These are phyloP conservation scores for Saccharomycopsis fibuligera DNA, from an alignment of 805 yeast species.

Conservation along the genomic window DNA sequence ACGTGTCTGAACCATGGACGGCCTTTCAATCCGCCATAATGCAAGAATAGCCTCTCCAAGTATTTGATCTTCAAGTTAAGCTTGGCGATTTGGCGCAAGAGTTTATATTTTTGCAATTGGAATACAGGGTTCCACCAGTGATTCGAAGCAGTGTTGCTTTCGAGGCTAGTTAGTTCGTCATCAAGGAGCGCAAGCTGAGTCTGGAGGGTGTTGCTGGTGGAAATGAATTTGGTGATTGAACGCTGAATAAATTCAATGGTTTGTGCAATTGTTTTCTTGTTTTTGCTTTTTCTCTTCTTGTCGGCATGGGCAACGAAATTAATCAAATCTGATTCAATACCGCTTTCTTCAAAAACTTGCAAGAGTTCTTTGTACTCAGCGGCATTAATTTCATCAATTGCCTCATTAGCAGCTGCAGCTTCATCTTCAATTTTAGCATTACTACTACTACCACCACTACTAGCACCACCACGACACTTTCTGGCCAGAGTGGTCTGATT, in stretches of 20 bases:
- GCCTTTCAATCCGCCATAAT: constrained; percentile 41
- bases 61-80: constrained; percentile 36
- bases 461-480: too few relatives aligned
- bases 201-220: background rate
- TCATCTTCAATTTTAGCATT: background rate
- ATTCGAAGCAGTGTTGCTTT: background rate
- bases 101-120: background rate
- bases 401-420: background rate
- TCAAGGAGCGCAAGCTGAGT: background rate
- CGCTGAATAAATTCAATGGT: background rate
- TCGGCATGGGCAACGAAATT: too few relatives aligned
- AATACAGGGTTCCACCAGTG: constrained; percentile 8
- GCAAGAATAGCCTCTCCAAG: constrained; percentile 41
- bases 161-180: background rate
- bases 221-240: background rate
- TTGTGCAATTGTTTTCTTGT: background rate
- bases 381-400: background rate
- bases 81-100: constrained; percentile 4
- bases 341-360: background rate
- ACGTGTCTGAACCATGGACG: constrained; percentile 55
- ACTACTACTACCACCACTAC: background rate
- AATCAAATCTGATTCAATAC: too few relatives aligned
- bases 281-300: too few relatives aligned
- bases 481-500: too few relatives aligned
- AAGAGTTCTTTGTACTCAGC: background rate